Evolutionary conservation across 192 early-diverging fungal genomes (phyloP).

Genomic region (Backusella tarrabulga): DNA sequence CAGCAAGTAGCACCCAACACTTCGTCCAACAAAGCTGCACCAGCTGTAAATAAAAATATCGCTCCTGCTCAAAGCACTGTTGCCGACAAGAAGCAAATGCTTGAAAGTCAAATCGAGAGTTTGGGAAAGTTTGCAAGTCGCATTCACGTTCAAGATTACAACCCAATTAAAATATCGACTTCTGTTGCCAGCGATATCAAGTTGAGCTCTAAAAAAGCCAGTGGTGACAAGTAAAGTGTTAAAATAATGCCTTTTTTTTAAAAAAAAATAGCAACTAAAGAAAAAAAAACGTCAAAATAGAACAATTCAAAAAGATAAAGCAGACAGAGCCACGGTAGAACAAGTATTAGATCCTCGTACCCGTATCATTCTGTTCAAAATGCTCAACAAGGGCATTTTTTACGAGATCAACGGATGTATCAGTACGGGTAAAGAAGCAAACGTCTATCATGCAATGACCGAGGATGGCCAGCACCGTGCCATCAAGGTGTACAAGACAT

Average conservation of each 20-base stretch:
- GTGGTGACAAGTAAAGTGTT: constrained; percentile 52
- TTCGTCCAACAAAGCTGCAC: constrained; percentile 20
- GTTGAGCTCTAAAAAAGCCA: constrained; percentile 59
- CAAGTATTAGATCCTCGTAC: constrained; percentile 98
- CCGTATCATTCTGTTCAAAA: constrained; percentile 94
- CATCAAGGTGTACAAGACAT: constrained; percentile 98
- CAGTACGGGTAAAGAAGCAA: constrained; percentile 98
- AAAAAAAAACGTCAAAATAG: constrained; percentile 1
- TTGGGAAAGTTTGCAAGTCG: constrained; percentile 67
- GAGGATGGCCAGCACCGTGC: constrained; percentile 81
- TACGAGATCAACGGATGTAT: constrained; percentile 97
- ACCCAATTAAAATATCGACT: constrained; percentile 33
- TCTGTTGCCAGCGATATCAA: constrained; percentile 56
- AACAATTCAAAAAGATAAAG: constrained; percentile 74
- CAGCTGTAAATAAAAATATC: constrained; percentile 11
- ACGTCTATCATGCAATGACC: constrained; percentile 95
- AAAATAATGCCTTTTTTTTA: neutral
- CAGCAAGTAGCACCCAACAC: constrained; percentile 54
- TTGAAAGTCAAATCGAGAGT: constrained; percentile 54
- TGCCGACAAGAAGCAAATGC: constrained; percentile 40
- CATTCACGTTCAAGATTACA: constrained; percentile 62
- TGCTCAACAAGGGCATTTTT: constrained; percentile 87
- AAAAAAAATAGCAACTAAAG: neutral
- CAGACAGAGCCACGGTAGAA: constrained; percentile 94
- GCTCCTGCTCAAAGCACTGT: constrained; percentile 18